These are phyloP conservation scores for Dothideomycetes sp. DNA, from an alignment of 2,329 filamentous ascomycete genomes.

Conservation along the genomic window DNA sequence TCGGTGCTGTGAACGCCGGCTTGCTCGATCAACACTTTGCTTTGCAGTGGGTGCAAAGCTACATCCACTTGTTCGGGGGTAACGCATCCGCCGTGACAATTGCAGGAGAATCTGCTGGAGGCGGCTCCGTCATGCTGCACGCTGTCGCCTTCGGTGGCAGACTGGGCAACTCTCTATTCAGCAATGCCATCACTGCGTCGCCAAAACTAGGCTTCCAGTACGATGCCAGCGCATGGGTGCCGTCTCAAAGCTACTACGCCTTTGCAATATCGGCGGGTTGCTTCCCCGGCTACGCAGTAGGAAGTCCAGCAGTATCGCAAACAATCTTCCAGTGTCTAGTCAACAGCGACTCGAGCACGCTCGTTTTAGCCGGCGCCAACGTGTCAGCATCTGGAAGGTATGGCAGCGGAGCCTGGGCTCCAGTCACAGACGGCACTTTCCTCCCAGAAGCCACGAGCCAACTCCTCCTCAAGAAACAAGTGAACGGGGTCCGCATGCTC, in stretches of 20 bases:
- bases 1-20: slow-evolving; percentile 27
- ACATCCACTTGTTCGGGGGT: slow-evolving; percentile 36
- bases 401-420: slow-evolving; percentile 32
- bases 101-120: slow-evolving; percentile 27
- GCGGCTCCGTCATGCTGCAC: slow-evolving; percentile 26
- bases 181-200: slow-evolving; percentile 29
- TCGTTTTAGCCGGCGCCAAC: slow-evolving; percentile 26
- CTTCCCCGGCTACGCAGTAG: slow-evolving; percentile 17
- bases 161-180: slow-evolving; percentile 23
- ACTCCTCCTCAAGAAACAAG: slow-evolving; percentile 22
- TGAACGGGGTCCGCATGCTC: slow-evolving; percentile 29
- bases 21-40: slow-evolving; percentile 38
- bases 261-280: slow-evolving; percentile 34
- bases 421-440: slow-evolving; percentile 31
- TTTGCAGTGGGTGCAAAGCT: slow-evolving; percentile 39
- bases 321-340: slow-evolving; percentile 32
- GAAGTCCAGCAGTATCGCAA: slow-evolving; percentile 15
- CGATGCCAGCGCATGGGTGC: slow-evolving; percentile 34
- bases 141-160: slow-evolving; percentile 23
- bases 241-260: slow-evolving; percentile 33
- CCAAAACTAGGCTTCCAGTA: slow-evolving; percentile 47
- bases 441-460: slow-evolving; percentile 26
- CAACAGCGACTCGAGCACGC: slow-evolving; percentile 21
- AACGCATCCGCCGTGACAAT: slow-evolving; percentile 34
- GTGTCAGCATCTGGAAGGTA: slow-evolving; percentile 24